Evolutionary conservation across 176 grass and related monocot species (phyloP), one percentile per base, ranked within the genome.

Genomic region (Dactylis glomerata): DNA sequence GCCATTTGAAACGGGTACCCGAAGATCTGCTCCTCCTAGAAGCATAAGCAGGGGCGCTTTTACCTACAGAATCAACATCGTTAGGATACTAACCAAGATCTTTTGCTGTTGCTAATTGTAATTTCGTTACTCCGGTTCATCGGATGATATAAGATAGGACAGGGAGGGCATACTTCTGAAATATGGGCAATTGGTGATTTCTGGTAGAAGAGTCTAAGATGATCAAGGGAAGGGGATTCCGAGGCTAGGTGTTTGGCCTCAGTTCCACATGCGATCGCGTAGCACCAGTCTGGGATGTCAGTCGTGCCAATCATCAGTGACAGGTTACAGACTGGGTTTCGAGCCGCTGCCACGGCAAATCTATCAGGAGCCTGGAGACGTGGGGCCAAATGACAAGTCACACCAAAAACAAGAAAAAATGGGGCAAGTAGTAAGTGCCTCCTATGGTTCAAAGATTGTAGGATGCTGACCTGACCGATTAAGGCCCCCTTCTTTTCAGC

Each of bases 261-360:
- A 77, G 66, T 87, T 27, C 92, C 91, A 28, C 76, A 95, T 54
- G 89, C 63, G 66, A 95, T 85, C 28, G 79, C 67, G 28, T 94
- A 97, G 44, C 90, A 93, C 95, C 92, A 94, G 32, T 94, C 92
- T 62, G 95, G 90, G 68, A 97, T 94, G 82, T 97, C 95, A 17
- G 81, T 97, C 30, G 92, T 98, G 56, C 96, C 91, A 82, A 89
- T 12, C 96, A 98, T 98, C 65, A 92, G 54, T 34, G 92, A 86
- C 46, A 98, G 75, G 73, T 92, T 98, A 65, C 96, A 98, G 13
- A 95, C 96, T 28, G 92, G 96, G 81, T 98, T 98, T 30, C 85
- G 91, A 64, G 93, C 89, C 63, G 83, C 89, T 42, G 85, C 95
- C 50, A 73, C 95, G 2, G 58, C 72, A 90, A 95, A 98, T 81